Evolutionary conservation across 2,329 filamentous ascomycete genomes (phyloP).

Genomic region (Ophiostoma australiae): DNA sequence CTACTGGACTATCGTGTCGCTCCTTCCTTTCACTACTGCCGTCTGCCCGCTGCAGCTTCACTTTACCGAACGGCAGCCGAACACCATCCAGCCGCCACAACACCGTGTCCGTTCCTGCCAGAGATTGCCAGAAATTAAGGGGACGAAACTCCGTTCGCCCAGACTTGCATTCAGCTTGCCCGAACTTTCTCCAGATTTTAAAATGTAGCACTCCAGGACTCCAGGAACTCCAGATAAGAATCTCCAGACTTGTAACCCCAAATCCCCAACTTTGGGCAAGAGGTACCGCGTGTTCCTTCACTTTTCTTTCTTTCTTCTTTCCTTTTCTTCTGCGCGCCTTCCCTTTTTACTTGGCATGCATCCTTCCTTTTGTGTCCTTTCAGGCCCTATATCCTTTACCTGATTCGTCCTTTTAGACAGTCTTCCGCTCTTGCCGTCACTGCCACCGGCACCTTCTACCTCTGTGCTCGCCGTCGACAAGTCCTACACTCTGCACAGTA

Average conservation of each 20-base stretch:
- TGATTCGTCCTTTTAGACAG: not conserved
- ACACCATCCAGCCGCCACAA: slow-evolving; percentile 5
- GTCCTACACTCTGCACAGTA: not conserved
- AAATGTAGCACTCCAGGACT: not conserved
- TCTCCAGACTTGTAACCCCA: slow-evolving; percentile 4
- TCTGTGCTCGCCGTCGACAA: not conserved
- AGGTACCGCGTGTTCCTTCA: not conserved
- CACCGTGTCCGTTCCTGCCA: not conserved
- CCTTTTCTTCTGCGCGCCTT: not conserved
- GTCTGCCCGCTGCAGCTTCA: not conserved
- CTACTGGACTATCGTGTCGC: not conserved
- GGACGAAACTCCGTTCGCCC: slow-evolving; percentile 20
- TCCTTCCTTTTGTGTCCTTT: not conserved
- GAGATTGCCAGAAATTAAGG: not conserved
- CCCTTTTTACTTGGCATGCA: not conserved
- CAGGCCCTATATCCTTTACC: not conserved
- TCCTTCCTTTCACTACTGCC: not conserved
- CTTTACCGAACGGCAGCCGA: slow-evolving; percentile 25
- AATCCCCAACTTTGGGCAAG: not conserved
- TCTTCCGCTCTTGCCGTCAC: not conserved
- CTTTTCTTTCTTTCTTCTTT: not conserved
- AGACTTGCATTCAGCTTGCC: slow-evolving; percentile 1
- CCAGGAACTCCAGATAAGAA: not conserved
- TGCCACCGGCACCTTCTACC: not conserved
- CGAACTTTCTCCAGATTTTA: slow-evolving; percentile 6